Conservation (phyloP, 164 flowering plant species). For the Taxillus chinensis region DNA sequence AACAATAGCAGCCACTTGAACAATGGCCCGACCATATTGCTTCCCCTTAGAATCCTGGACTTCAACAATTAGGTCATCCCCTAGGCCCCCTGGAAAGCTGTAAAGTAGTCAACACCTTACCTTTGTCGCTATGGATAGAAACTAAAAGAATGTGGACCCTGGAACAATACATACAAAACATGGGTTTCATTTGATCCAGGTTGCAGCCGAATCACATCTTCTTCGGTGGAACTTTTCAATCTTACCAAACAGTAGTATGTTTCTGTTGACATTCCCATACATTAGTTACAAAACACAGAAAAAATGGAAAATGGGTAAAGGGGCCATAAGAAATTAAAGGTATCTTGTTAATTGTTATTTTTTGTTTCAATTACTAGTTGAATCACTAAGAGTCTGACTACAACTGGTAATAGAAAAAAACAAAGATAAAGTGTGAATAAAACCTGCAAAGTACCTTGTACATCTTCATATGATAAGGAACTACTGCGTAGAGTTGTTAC, state of each 20-base stretch:
- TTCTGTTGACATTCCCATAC: conserved; percentile 33
- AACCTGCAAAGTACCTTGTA: conserved; percentile 43
- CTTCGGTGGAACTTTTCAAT: conserved; percentile 72
- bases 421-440: neutral
- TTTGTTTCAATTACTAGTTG: no score
- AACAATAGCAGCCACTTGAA: conserved; percentile 73
- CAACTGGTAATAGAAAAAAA: no score
- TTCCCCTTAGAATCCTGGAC: conserved; percentile 78
- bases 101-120: conserved; percentile 16
- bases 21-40: conserved; percentile 69
- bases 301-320: conserved; percentile 1
- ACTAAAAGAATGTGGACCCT: neutral
- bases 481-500: conserved; percentile 63
- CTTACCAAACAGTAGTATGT: conserved; percentile 60
- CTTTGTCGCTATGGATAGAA: neutral
- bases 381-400: no score
- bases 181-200: conserved; percentile 91
- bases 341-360: no score
- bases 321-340: neutral
- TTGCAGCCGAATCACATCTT: conserved; percentile 66
- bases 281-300: neutral
- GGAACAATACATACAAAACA: conserved; percentile 60
- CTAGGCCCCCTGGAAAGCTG: conserved; percentile 90
- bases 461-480: conserved; percentile 62
- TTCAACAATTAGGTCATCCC: conserved; percentile 85